Percentiles rank a stretch among this genome's conserved stretches.
Evolutionary conservation across 1,139 yeast genomes (phyloP).

Genomic region (Blastobotrys ciferrii): DNA sequence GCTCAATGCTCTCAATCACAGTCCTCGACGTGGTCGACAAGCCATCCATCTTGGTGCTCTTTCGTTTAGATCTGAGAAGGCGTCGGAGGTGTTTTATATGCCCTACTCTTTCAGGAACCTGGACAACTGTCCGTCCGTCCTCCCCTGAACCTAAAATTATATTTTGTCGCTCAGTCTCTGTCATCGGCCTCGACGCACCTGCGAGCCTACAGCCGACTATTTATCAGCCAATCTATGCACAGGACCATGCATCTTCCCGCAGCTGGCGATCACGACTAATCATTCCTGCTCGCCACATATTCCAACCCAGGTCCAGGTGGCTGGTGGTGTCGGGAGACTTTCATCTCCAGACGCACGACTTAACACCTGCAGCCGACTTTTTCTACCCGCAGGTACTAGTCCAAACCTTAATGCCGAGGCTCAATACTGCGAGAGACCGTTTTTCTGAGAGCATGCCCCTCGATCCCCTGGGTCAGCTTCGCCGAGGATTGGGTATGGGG

Average conservation of each 20-base stretch:
- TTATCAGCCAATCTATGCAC: neutral
- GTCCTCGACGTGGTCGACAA: neutral
- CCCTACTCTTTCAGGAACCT: no score
- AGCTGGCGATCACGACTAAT: no score
- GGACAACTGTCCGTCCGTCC: no score
- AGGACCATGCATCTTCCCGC: neutral
- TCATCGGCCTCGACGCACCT: no score
- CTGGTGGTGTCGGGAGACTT: neutral
- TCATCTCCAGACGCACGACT: neutral
- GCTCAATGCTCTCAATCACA: neutral
- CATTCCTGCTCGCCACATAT: neutral
- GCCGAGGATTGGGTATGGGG: no score
- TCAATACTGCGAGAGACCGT: neutral
- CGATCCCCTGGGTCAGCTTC: no score
- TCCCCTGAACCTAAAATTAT: neutral
- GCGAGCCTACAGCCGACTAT: neutral
- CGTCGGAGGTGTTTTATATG: neutral
- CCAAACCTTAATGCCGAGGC: neutral
- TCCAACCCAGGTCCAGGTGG: neutral
- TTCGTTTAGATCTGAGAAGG: neutral
- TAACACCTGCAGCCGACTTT: neutral
- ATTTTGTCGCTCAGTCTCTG: neutral
- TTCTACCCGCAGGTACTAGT: neutral
- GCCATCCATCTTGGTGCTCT: neutral
- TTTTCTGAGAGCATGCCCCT: no score